Evolutionary conservation across 139 green algal genomes (phyloP), one percentile per base, ranked within the genome.

Genomic region (Zygnema cylindricum): DNA sequence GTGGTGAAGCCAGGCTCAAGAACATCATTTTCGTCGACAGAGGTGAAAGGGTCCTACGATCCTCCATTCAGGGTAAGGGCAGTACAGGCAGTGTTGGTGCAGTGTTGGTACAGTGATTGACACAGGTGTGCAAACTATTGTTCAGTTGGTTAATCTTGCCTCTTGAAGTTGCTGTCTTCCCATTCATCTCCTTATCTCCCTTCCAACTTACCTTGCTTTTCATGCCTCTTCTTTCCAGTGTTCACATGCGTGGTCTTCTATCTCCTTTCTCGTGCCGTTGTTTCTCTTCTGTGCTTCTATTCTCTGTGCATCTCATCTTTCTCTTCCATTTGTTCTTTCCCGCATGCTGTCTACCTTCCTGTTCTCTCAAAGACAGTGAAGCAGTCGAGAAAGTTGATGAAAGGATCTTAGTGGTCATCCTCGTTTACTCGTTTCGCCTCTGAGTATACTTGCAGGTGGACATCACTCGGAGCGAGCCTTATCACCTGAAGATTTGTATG

Each of bases 401-500:
- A 73, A 25, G 25, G 57, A 73, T 30, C 30, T 73, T 35, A 25
- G 57, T 73, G 57, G n/a, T 73, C 30, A 25, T 73, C 30, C 57
- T 73, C 30, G 57, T 25, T 73, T 25, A 30, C 30, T 25, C 57
- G 57, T 73, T 25, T 30, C 30, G 30, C 57, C 57, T 81, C 71
- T 25, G n/a, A 79, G 33, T 11, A 3, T 85, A 3, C 33, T 79
- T 84, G 2, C 81, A 87, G 81, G 81, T 87, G 63, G 81, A 87
- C 30, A 83, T 78, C 30, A 35, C 82, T 2, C 2, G 32, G 35
- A 43, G 38, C 2, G 81, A 87, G 3, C 81, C 81, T 3, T 75
- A 82, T n/a, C n/a, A 69, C 22, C 69, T 87, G 32, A 87, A 87
- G 30, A 78, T 87, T 2, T 7, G 86, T 21, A 84, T 77, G 38